Base-by-base conservation (phyloP, 306 rosid species). In the Fragaria ananassa region DNA sequence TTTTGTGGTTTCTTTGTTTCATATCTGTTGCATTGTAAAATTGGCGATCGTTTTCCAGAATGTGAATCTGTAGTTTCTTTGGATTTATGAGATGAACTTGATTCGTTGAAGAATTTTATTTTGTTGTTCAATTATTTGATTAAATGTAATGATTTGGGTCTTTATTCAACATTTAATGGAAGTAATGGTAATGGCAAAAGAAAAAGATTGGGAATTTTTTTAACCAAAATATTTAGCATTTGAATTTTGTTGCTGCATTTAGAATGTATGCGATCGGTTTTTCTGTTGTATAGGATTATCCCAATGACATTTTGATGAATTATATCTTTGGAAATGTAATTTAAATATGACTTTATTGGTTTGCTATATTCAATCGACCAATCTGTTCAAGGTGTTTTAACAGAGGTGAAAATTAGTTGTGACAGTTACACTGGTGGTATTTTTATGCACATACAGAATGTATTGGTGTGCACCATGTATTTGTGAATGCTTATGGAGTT, bases 21-120 rank as follows among this genome's bases (percentile, higher is more conserved):
- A 46, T 76, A 73, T 73, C 68, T 35, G 54, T 23, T 31, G 29
- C 76, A 31, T 82, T 67, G 68, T 68, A 7, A 10, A 6, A 5
- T 37, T 27, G 39, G 10, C 27, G 17, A 25, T 57, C 42, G 8
- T 66, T 1, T 53, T 14, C 9, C 4, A 7, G 51, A 13, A 31
- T 54, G 39, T 44, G 39, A n/a, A 42, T 45, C 10, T 65, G 4
- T 56, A 10, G 18, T 65, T 77, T 1, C 58, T 47, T 39, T 54
- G 23, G 9, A 45, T 63, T 25, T 79, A 37, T 65, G 61, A 3
- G 63, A 37, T 54, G 0, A 35, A 11, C 0, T 1, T 45, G 50
- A 45, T 45, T 45, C 50, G 15, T 12, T 45, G 4, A 47, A 2
- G 65, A 60, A 3, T 68, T 2, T 19, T 0, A 53, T 18, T 6